A percentile compares a stretch with the other conserved stretches of the same genome.
phyloP scores from a whole-genome alignment of 1,139 yeast species.

The Lodderomyces orthopsilosis region DNA sequence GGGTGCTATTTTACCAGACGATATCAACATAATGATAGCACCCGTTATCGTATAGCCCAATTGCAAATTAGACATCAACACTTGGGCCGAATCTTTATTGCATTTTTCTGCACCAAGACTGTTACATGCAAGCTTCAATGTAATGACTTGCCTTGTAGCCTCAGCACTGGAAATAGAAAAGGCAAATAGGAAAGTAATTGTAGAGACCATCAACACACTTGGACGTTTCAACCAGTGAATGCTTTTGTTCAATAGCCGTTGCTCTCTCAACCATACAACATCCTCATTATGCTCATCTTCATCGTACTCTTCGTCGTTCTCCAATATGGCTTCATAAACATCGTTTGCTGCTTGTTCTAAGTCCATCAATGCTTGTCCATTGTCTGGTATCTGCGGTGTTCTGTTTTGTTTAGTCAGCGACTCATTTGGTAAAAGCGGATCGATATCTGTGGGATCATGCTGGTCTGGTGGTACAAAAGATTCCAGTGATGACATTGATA shows the following conservation, averaged over 20 bases:
- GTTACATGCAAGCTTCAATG: constrained; percentile 40
- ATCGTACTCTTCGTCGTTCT: constrained; percentile 20
- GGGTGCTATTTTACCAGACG: constrained; percentile 53
- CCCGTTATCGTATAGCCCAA: constrained; percentile 27
- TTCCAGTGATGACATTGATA: background rate
- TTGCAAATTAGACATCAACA: constrained; percentile 36
- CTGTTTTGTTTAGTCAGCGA: background rate
- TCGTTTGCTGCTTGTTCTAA: constrained; percentile 28
- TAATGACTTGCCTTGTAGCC: constrained; percentile 32
- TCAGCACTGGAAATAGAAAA: constrained; percentile 31
- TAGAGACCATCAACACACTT: constrained; percentile 29
- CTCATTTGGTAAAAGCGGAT: constrained; percentile 7
- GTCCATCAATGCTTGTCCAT: constrained; percentile 7
- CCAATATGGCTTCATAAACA: constrained; percentile 32
- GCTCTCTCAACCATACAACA: constrained; percentile 38
- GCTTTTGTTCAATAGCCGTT: constrained; percentile 30
- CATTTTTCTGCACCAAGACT: constrained; percentile 23
- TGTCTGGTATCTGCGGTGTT: background rate
- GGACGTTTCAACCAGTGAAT: constrained; percentile 38
- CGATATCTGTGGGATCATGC: constrained; percentile 4
- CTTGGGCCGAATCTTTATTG: constrained; percentile 32
- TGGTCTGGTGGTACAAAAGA: background rate
- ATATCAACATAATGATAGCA: constrained; percentile 33
- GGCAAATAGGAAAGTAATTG: constrained; percentile 27
- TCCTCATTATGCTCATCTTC: constrained; percentile 36